Conservation (phyloP, 805 yeast species). For the Kazachstania bromeliacearum region DNA sequence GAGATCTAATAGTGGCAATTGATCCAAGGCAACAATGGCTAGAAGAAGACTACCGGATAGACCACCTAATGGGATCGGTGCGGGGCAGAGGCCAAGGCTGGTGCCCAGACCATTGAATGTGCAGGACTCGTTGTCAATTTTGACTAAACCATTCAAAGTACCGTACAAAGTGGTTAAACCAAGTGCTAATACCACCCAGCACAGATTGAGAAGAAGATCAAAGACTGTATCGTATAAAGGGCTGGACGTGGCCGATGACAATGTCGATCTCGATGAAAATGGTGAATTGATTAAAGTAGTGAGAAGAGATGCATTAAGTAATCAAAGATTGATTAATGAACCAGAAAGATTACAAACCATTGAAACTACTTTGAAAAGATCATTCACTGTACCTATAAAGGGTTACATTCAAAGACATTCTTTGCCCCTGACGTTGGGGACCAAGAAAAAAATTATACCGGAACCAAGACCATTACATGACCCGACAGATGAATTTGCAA, state of each 20-base stretch:
- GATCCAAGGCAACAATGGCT: slow-evolving; percentile 30
- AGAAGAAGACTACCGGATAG: slow-evolving; percentile 33
- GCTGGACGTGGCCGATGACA: slow-evolving; percentile 28
- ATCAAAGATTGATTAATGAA: slow-evolving; percentile 40
- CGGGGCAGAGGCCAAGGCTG: slow-evolving; percentile 60
- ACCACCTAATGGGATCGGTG: slow-evolving; percentile 45
- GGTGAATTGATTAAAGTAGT: background rate
- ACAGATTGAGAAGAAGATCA: slow-evolving; percentile 24
- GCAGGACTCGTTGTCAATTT: slow-evolving; percentile 40
- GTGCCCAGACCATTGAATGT: slow-evolving; percentile 45
- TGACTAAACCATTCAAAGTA: slow-evolving; percentile 60
- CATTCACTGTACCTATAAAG: slow-evolving; percentile 56
- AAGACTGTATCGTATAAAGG: slow-evolving; percentile 33
- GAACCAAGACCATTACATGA: slow-evolving; percentile 94
- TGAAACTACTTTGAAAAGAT: slow-evolving; percentile 36
- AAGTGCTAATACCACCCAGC: slow-evolving; percentile 9
- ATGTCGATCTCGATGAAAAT: slow-evolving; percentile 15
- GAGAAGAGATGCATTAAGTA: slow-evolving; percentile 51
- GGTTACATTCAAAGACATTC: slow-evolving; percentile 29
- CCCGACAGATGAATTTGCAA: slow-evolving; percentile 87
- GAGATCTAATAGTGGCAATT: background rate
- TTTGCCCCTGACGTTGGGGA: slow-evolving; percentile 81
- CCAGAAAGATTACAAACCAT: slow-evolving; percentile 26
- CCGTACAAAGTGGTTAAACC: slow-evolving; percentile 38
- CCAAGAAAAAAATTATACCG: slow-evolving; percentile 53